phyloP scores from a whole-genome alignment of 2,329 filamentous ascomycete genomes.

The Sporothrix protearum region DNA sequence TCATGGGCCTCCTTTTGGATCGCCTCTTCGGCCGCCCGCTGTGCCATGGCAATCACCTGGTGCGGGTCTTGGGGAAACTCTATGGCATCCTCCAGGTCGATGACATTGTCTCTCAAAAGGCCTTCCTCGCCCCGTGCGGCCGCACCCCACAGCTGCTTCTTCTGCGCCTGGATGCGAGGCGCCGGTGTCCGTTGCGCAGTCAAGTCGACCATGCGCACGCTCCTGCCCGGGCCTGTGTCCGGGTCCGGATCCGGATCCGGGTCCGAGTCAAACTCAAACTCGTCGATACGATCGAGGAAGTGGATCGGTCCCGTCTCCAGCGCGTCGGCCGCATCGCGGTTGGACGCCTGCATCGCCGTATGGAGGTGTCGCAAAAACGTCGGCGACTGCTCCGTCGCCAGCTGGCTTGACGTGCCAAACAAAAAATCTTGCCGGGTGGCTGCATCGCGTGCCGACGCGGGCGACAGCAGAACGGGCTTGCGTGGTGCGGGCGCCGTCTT shows the following conservation, averaged over 20 bases:
- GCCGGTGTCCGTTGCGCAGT: background rate
- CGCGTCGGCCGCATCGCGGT: constrained; percentile 31
- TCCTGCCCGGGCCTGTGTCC: too few relatives aligned
- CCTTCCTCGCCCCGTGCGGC: constrained; percentile 65
- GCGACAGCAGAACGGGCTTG: constrained; percentile 61
- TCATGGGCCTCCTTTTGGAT: background rate
- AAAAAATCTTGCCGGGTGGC: constrained; percentile 70
- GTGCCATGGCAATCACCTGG: constrained; percentile 27
- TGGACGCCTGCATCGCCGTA: constrained; percentile 58
- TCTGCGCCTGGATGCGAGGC: background rate
- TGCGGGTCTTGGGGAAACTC: constrained; percentile 30
- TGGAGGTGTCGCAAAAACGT: constrained; percentile 61
- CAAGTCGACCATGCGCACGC: constrained; percentile 18
- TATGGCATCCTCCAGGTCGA: constrained; percentile 55
- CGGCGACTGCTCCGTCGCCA: constrained; percentile 69
- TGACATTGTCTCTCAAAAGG: constrained; percentile 58
- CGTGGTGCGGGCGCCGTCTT: constrained; percentile 40
- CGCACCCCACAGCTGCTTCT: constrained; percentile 63
- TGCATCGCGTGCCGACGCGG: constrained; percentile 62
- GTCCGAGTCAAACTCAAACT: background rate
- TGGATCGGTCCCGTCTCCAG: constrained; percentile 17
- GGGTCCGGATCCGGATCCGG: background rate
- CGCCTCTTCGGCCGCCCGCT: constrained; percentile 26
- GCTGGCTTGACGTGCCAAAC: constrained; percentile 82
- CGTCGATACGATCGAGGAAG: background rate